These are phyloP conservation scores for Volutella citrinella DNA, from an alignment of 2,329 filamentous ascomycete species.

Conservation along the genomic window DNA sequence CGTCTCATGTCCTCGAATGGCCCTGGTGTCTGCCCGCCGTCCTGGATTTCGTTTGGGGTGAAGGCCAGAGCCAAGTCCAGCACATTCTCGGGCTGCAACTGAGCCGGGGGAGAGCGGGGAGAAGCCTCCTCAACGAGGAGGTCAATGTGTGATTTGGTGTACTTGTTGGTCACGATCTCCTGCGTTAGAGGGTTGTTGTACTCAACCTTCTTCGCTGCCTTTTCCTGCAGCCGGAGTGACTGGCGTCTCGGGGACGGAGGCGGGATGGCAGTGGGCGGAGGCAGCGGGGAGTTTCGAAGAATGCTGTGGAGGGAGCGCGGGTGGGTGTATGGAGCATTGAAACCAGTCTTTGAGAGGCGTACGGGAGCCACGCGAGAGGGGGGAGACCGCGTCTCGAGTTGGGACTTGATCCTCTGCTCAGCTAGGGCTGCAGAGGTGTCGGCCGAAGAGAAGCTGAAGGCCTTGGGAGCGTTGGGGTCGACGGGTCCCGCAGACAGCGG, in stretches of 20 bases:
- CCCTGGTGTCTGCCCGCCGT: slow-evolving; percentile 60
- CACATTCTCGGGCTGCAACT: slow-evolving; percentile 35
- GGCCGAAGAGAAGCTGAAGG: slow-evolving; percentile 45
- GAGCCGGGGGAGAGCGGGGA: slow-evolving; percentile 39
- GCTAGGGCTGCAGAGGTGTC: slow-evolving; percentile 25
- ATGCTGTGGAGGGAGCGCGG: slow-evolving; percentile 60
- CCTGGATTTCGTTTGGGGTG: slow-evolving; percentile 51
- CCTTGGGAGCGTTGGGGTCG: slow-evolving; percentile 38
- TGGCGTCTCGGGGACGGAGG: slow-evolving; percentile 52
- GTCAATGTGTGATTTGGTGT: slow-evolving; percentile 62
- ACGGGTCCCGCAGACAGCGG: slow-evolving; percentile 52
- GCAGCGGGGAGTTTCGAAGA: slow-evolving; percentile 63
- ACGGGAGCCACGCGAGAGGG: slow-evolving; percentile 9
- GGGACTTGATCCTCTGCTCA: slow-evolving; percentile 4
- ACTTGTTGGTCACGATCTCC: slow-evolving; percentile 61
- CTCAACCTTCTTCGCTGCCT: slow-evolving; percentile 53
- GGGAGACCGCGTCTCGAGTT: slow-evolving; percentile 14
- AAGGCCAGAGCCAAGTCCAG: slow-evolving; percentile 52
- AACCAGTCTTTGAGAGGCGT: slow-evolving; percentile 12
- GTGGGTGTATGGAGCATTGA: slow-evolving; percentile 54
- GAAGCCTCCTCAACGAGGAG: slow-evolving; percentile 57
- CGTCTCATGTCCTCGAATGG: slow-evolving; percentile 63
- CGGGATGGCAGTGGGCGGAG: slow-evolving; percentile 47
- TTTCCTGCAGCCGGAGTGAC: slow-evolving; percentile 53
- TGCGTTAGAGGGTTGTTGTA: slow-evolving; percentile 62